Base-by-base conservation (phyloP, 2,329 filamentous ascomycete species). In the Aureobasidium sp. region DNA sequence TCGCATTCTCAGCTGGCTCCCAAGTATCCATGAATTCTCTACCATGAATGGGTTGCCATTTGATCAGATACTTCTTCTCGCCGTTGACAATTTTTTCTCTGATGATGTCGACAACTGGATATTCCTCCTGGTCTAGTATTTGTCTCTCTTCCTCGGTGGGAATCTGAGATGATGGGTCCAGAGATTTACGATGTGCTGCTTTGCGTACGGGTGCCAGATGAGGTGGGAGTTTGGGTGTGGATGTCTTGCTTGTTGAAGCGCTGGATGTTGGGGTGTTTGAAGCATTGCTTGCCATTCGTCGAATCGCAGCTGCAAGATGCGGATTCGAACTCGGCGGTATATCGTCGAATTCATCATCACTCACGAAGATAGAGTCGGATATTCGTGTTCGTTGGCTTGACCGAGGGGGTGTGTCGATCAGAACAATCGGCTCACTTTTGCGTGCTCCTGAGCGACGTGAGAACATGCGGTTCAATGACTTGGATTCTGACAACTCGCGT, bases 21-120 rank as follows among this genome's bases (percentile, higher is more conserved):
- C 55, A 58, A 3, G 55, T 58, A 29, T 58, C 29, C 12, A 36
- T 12, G 12, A 58, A 58, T 20, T 9, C 7, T 27, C 55, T 26
- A 4, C 55, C 55, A 13, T 47, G 23, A 26, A 58, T 58, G n/a
- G 55, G 55, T n/a, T 58, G 5, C 55, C 55, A 58, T 20, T 58
- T 46, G 20, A 58, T 58, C 29, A 47, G 29, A 13, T 58, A 58
- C n/a, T 48, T 47, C 26, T 32, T 42, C 3, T 36, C 29, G 2
- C 55, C 55, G 2, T 26, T n/a, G 13, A 37, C 7, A 3, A 4
- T 5, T 13, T 29, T 58, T 20, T 58, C 55, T 12, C 39, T 42
- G 10, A 58, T 29, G 1, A 58, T 58, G 9, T 58, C 55, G 3
- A 47, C n/a, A 1, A 58, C n/a, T 0, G 55, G 42, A 20, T 47